Conservation (phyloP, 495 filamentous ascomycete genomes). For the Trichoderma gamsii region DNA sequence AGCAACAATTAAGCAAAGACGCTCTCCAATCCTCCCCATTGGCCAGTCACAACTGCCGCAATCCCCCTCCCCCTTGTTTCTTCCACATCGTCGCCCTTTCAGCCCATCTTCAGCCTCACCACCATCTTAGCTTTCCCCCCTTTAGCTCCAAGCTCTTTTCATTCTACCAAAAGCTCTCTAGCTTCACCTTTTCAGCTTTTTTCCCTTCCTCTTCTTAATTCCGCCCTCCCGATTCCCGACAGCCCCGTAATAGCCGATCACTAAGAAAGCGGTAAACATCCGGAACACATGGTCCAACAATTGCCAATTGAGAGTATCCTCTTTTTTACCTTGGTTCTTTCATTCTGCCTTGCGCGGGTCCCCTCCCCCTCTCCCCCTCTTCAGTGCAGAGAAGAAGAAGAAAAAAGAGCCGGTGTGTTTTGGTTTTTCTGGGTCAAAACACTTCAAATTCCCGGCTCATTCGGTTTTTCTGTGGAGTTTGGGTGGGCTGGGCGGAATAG, state of each 20-base stretch:
- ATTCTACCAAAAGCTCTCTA: too few relatives aligned
- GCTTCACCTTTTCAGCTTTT: not conserved
- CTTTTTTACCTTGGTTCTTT: not conserved
- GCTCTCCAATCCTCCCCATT: not conserved
- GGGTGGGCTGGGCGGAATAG: not conserved
- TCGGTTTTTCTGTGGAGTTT: constrained; percentile 2
- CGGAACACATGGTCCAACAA: not conserved
- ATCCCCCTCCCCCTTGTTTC: not conserved
- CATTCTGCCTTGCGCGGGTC: not conserved
- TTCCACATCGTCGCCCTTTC: too few relatives aligned
- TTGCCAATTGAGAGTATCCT: too few relatives aligned
- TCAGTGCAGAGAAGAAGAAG: not conserved
- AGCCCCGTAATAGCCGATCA: not conserved
- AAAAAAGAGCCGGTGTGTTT: not conserved
- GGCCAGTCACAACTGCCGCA: not conserved
- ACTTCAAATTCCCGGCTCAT: not conserved
- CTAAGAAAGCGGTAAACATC: not conserved
- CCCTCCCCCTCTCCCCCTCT: not conserved
- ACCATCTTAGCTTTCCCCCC: too few relatives aligned
- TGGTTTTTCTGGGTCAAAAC: not conserved
- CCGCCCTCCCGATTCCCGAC: not conserved
- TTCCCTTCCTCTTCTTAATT: not conserved
- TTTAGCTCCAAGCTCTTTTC: too few relatives aligned
- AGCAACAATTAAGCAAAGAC: not conserved
- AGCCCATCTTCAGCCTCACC: constrained; percentile 3